A percentile compares a stretch with the other conserved stretches of the same genome.
Conservation (phyloP, 1,284 basidiomycete genomes). For the Pseudozyma thailandica region DNA sequence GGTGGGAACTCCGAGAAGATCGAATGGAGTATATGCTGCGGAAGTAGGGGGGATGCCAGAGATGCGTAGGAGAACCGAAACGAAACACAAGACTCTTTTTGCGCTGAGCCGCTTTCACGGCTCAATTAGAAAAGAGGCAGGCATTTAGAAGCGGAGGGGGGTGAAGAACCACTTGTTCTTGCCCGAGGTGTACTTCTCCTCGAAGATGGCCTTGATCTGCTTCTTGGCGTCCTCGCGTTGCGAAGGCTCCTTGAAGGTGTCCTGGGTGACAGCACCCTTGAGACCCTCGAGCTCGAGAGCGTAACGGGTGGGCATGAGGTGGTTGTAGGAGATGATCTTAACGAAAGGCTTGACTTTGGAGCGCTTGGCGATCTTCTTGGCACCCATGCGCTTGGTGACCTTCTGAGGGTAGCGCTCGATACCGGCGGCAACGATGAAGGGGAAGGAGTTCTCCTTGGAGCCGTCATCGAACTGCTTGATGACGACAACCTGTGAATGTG, state of each 20-base stretch:
- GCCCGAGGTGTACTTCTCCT: slow-evolving; percentile 67
- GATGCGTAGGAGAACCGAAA: slow-evolving; percentile 7
- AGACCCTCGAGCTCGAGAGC: slow-evolving; percentile 68
- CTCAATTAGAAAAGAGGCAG: neutral
- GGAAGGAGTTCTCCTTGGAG: slow-evolving; percentile 67
- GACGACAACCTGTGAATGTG: slow-evolving; percentile 64
- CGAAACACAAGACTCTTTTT: slow-evolving; percentile 4
- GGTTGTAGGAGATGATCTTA: slow-evolving; percentile 69
- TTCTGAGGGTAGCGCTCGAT: slow-evolving; percentile 68
- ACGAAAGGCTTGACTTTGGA: slow-evolving; percentile 68
- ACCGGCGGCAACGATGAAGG: slow-evolving; percentile 66
- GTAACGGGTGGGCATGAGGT: slow-evolving; percentile 69
- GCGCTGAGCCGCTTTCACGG: neutral
- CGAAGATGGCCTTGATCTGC: slow-evolving; percentile 70
- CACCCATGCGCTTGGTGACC: slow-evolving; percentile 67
- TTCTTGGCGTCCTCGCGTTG: slow-evolving; percentile 68
- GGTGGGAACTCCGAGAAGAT: neutral
- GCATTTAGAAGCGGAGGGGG: slow-evolving; percentile 64
- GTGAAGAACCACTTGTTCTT: slow-evolving; percentile 69
- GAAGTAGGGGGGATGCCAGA: slow-evolving; percentile 12
- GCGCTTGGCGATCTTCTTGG: slow-evolving; percentile 68
- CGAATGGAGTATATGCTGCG: slow-evolving; percentile 15
- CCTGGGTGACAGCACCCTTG: slow-evolving; percentile 64
- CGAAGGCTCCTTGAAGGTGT: slow-evolving; percentile 68
- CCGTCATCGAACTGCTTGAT: slow-evolving; percentile 69